These are phyloP conservation scores for Mercurialis annua DNA, from an alignment of 345 rosid genomes.

Conservation along the genomic window DNA sequence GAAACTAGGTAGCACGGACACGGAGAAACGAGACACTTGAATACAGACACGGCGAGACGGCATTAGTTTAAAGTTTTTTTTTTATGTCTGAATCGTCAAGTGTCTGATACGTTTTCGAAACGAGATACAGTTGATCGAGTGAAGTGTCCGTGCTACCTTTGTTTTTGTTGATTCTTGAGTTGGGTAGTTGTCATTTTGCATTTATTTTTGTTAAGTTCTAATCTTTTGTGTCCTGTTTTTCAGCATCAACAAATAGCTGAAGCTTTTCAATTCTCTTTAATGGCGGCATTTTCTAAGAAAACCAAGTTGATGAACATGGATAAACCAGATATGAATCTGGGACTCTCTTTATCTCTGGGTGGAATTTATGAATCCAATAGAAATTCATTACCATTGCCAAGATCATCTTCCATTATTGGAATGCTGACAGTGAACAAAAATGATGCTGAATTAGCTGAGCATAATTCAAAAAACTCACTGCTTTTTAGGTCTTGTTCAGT, in stretches of 20 bases:
- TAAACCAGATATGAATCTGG: slow-evolving; percentile 24
- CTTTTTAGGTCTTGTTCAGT: slow-evolving; percentile 24
- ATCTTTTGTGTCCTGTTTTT: not conserved
- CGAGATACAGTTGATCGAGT: no score
- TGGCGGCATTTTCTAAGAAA: slow-evolving; percentile 6
- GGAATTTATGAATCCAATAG: slow-evolving; percentile 12
- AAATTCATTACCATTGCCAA: not conserved
- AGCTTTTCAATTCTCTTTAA: not conserved
- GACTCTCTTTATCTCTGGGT: slow-evolving; percentile 24
- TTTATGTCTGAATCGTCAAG: no score
- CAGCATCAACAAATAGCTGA: not conserved
- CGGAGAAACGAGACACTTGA: no score
- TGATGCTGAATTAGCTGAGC: not conserved
- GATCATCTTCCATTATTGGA: slow-evolving; percentile 18
- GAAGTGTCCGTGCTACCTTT: no score
- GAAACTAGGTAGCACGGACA: no score
- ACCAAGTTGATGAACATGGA: not conserved
- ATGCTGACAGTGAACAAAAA: not conserved
- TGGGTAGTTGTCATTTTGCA: slow-evolving; percentile 1
- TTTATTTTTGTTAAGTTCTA: not conserved
- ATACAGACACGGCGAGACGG: no score
- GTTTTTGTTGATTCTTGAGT: not conserved
- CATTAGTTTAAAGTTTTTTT: no score
- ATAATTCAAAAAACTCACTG: no score
- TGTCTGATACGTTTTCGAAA: no score